phyloP scores from a whole-genome alignment of 2,329 filamentous ascomycete genomes.

The Stachybotrys chartarum region DNA sequence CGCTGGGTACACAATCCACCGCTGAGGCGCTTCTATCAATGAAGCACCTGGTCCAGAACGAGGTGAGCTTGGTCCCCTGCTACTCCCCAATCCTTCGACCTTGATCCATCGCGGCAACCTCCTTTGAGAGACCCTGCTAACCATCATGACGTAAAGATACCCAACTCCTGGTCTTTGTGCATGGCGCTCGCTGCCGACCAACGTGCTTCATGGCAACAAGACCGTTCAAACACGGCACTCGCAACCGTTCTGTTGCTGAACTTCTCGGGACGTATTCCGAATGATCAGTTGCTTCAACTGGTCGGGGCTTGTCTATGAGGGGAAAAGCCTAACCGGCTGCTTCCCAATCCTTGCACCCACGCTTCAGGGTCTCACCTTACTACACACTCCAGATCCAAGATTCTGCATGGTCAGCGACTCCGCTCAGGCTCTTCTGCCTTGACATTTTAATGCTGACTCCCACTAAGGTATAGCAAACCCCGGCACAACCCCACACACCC shows the following conservation, averaged over 20 bases:
- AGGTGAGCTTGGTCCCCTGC: constrained; percentile 9
- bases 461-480: too few relatives aligned
- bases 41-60: constrained; percentile 13
- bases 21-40: constrained; percentile 8
- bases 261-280: constrained; percentile 15
- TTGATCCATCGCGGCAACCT: background rate
- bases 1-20: constrained; percentile 1
- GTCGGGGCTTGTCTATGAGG: constrained; percentile 15
- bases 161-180: constrained; percentile 17
- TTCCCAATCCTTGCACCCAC: too few relatives aligned
- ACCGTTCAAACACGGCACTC: constrained; percentile 16
- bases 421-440: too few relatives aligned
- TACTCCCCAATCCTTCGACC: background rate
- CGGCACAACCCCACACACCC: too few relatives aligned
- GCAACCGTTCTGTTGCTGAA: constrained; percentile 16
- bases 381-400: too few relatives aligned
- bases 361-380: too few relatives aligned
- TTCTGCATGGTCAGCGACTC: too few relatives aligned
- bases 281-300: constrained; percentile 15
- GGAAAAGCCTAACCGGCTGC: too few relatives aligned
- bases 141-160: constrained; percentile 8
- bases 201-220: constrained; percentile 8
- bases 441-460: too few relatives aligned
- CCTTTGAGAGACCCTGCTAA: too few relatives aligned
- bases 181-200: constrained; percentile 12